Evolutionary conservation across 805 yeast genomes (phyloP), one percentile per base, ranked within the genome.

Genomic region (Saturnispora galanensis): DNA sequence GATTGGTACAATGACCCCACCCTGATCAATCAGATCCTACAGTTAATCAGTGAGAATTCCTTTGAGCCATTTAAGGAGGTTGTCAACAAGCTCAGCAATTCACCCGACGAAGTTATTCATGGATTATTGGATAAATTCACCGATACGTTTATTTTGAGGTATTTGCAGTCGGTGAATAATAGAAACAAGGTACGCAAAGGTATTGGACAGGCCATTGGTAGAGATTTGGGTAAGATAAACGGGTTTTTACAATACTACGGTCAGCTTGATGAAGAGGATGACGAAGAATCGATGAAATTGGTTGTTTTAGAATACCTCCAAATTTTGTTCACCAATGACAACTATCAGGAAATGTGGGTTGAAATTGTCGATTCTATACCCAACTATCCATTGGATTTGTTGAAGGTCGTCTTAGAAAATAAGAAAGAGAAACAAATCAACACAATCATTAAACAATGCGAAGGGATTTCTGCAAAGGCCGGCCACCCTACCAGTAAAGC

Each of bases 321-420:
- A 31, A 31, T 41, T 3, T 11, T 42, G n/a, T 66, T 84, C 46
- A 68, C 79, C 58, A 83, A 79, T 31, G 29, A 37, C 13, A 42
- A 42, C 29, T 42, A 42, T 37, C 41, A 42, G 32, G 37, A 42
- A 31, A 37, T 42, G 35, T 42, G 45, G 45, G 45, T 36, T 10
- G 45, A 42, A 15, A 42, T 42, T 13, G 34, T 37, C n/a, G 45
- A 42, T 15, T 35, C 45, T 5, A 42, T 42, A 10, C 41, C 45
- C 15, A 37, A 17, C 11, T 37, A 37, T 36, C 88, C 95, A 0
- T 64, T 81, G 7, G 81, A 76, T 41, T 74, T 87, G 55, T 70
- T 89, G 36, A 75, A 74, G 38, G 79, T 79, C 11, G 72, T 87
- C 35, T 68, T 88, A 43, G 51, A 73, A 67, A 54, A 66, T 72